A percentile compares a stretch with the other conserved stretches of the same genome.
Conservation (phyloP, 2,329 filamentous ascomycete genomes). For the Penicillium sp. region DNA sequence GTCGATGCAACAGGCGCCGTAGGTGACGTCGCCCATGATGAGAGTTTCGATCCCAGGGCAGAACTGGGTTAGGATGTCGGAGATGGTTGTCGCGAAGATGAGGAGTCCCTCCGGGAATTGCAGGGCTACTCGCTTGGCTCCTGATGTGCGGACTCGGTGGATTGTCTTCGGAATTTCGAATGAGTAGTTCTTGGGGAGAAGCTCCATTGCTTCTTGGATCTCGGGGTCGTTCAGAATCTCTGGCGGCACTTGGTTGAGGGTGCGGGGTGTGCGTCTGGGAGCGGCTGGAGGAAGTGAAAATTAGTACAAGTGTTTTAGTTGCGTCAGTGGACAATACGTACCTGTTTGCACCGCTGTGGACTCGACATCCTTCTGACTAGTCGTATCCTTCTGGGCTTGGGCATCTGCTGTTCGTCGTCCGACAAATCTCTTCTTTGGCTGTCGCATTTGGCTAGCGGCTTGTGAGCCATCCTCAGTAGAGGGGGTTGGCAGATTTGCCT, state of each 20-base stretch:
- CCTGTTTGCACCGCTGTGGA: conserved; percentile 54
- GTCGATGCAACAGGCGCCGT: conserved; percentile 97
- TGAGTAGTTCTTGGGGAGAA: conserved; percentile 93
- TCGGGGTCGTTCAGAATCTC: conserved; percentile 82
- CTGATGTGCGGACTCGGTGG: conserved; percentile 79
- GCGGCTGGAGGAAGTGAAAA: conserved; percentile 54
- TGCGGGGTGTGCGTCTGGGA: conserved; percentile 69
- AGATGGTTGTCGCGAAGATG: conserved; percentile 94
- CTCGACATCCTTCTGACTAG: conserved; percentile 61
- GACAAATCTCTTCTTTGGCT: conserved; percentile 90
- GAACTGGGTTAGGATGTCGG: conserved; percentile 92
- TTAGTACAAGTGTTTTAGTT: conserved; percentile 2
- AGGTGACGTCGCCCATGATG: conserved; percentile 99
- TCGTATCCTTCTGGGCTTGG: conserved; percentile 57
- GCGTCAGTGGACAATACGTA: conserved; percentile 19
- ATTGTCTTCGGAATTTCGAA: conserved; percentile 99
- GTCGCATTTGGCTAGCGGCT: conserved; percentile 46
- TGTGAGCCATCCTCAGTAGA: conserved; percentile 1
- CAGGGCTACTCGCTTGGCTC: conserved; percentile 80
- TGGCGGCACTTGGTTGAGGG: conserved; percentile 86
- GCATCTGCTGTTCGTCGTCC: conserved; percentile 69
- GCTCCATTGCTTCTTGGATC: conserved; percentile 80
- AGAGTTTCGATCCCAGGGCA: conserved; percentile 88
- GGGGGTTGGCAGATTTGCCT: not conserved
- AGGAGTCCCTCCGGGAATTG: conserved; percentile 96